Conservation (phyloP, 306 rosid genomes). For the Corylus heterophylla region DNA sequence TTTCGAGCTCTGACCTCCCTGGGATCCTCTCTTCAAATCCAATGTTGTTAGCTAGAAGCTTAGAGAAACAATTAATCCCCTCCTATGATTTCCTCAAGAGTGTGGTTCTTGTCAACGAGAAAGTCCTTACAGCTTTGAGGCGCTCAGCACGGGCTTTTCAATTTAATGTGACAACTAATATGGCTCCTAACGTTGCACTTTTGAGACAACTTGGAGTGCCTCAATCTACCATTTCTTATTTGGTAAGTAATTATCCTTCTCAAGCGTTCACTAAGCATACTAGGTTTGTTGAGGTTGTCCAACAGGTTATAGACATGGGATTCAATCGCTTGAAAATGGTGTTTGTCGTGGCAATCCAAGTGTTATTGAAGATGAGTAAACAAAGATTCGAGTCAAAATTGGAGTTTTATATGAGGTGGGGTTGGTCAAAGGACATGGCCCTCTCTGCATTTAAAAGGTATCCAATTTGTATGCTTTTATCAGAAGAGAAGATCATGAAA, state of each 20-base stretch:
- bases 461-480: constrained; percentile 24
- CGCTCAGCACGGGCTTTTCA: background rate
- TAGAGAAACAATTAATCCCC: constrained; percentile 23
- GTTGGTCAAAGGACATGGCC: constrained; percentile 34
- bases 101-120: background rate
- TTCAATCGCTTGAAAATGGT: background rate
- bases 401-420: constrained; percentile 28
- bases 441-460: constrained; percentile 12
- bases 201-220: constrained; percentile 17
- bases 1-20: constrained; percentile 33
- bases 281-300: constrained; percentile 3
- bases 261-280: background rate
- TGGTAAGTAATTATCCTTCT: background rate
- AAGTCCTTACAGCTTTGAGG: constrained; percentile 10
- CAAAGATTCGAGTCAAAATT: background rate
- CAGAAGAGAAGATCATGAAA: constrained; percentile 26
- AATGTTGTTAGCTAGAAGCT: background rate
- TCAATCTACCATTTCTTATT: background rate
- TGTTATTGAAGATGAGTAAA: background rate
- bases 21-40: constrained; percentile 15
- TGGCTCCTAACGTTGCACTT: constrained; percentile 21
- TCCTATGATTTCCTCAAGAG: constrained; percentile 21
- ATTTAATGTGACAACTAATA: background rate
- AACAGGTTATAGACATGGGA: constrained; percentile 22
- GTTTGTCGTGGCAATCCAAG: constrained; percentile 23